Conservation (phyloP, 768 basidiomycete species). For the Polyporus arcularius region DNA sequence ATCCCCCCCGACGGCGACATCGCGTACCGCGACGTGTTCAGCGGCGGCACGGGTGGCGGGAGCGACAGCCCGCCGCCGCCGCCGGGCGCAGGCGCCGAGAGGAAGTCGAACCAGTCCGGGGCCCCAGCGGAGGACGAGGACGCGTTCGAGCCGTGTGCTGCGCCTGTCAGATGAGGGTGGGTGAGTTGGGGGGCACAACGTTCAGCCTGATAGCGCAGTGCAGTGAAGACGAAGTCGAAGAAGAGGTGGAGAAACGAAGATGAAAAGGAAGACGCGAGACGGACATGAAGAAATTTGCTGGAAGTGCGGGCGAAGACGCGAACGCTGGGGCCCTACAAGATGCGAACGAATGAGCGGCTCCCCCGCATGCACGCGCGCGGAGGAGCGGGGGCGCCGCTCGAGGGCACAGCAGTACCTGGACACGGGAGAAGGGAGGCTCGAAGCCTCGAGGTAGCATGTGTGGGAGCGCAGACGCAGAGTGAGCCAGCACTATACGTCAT, state of each 20-base stretch:
- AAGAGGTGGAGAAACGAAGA: background rate
- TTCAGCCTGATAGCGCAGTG: background rate
- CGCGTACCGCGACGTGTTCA: constrained; percentile 18
- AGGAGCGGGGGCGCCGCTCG: too few relatives aligned
- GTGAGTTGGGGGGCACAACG: background rate
- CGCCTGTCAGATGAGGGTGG: background rate
- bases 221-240: background rate
- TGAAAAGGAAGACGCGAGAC: background rate
- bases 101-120: constrained; percentile 23
- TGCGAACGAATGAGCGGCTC: too few relatives aligned
- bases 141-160: constrained; percentile 10
- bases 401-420: background rate
- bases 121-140: background rate
- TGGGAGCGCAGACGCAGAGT: background rate
- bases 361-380: too few relatives aligned
- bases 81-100: constrained; percentile 8
- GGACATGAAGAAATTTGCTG: too few relatives aligned
- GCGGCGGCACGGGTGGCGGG: constrained; percentile 18
- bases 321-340: too few relatives aligned
- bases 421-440: background rate
- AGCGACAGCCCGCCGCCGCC: constrained; percentile 3
- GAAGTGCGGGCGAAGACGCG: too few relatives aligned
- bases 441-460: background rate
- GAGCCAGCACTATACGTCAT: background rate
- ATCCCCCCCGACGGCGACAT: constrained; percentile 12